phyloP scores from a whole-genome alignment of 768 basidiomycete genomes.

The Amanita pallidorosea region DNA sequence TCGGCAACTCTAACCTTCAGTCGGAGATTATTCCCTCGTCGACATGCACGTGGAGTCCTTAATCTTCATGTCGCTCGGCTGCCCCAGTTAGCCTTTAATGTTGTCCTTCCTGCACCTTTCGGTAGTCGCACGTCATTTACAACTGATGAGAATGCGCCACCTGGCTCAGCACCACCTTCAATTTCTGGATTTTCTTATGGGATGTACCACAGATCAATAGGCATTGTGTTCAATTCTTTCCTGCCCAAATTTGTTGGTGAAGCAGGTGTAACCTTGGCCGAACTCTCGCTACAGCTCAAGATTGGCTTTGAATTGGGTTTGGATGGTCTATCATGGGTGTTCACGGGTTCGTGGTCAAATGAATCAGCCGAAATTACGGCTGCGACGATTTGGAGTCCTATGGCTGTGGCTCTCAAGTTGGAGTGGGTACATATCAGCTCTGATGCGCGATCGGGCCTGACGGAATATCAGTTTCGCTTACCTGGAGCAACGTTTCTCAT shows the following conservation, averaged over 20 bases:
- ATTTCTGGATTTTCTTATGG: slow-evolving; percentile 38
- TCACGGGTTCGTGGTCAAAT: slow-evolving; percentile 40
- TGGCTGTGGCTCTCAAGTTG: slow-evolving; percentile 41
- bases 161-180: slow-evolving; percentile 26
- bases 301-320: slow-evolving; percentile 38
- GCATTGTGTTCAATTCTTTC: slow-evolving; percentile 35
- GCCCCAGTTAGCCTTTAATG: slow-evolving; percentile 28
- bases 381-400: slow-evolving; percentile 28
- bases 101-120: slow-evolving; percentile 32
- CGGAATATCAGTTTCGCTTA: slow-evolving; percentile 33
- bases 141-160: slow-evolving; percentile 12
- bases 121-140: slow-evolving; percentile 13
- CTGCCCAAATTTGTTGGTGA: slow-evolving; percentile 40
- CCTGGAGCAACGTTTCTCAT: slow-evolving; percentile 42
- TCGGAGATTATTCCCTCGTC: slow-evolving; percentile 41
- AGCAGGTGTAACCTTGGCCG: slow-evolving; percentile 38
- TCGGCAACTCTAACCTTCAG: slow-evolving; percentile 32
- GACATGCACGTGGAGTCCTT: slow-evolving; percentile 35
- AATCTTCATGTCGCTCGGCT: slow-evolving; percentile 23
- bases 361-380: slow-evolving; percentile 32
- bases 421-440: slow-evolving; percentile 35
- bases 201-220: slow-evolving; percentile 35
- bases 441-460: slow-evolving; percentile 9
- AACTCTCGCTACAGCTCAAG: slow-evolving; percentile 45
- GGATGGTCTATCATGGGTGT: slow-evolving; percentile 28